Evolutionary conservation across 129 eudicot genomes (phyloP), one percentile per base, ranked within the genome.

Genomic region (Saussurea involucrata): DNA sequence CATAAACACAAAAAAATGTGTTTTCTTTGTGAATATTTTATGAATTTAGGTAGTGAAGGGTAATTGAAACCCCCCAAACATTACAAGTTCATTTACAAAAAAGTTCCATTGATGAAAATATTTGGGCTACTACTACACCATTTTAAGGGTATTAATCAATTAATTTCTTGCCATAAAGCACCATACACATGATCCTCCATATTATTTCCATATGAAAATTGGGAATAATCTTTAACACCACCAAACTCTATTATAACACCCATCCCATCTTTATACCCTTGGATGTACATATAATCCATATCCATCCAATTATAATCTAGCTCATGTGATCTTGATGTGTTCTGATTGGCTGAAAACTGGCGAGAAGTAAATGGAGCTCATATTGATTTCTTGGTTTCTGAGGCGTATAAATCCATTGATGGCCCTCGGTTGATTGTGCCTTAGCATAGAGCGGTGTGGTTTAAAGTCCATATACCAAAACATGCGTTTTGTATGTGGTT

Each of bases 261-360:
- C 46, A 82, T 74, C 29, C 69, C 68, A 71, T 64, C 84, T 72
- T 77, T 64, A 32, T 46, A 75, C 24, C 80, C 80, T 37, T 74
- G 80, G 66, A 78, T 82, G 29, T 67, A 63, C 80, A 72, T 71
- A n/a, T 83, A 85, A 76, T 86, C 86, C 66, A 86, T 75, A 18
- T 89, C 95, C 83, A 76, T 78, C 91, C 95, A 89, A 68, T 73
- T 82, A 66, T 78, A 85, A 32, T 87, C 86, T 0, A 80, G 18
- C 32, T 81, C 84, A 10, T 77, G 58, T 3, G 72, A 63, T 69
- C 66, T 66, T 42, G 40, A 49, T 25, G 61, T 36, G 58, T 83
- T 82, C n/a, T 80, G 83, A 64, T 40, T 73, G 24, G 73, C 27
- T 9, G 63, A 40, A 74, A 55, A 71, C 0, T 61, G 76, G n/a